Evolutionary conservation across 139 green algal genomes (phyloP).

Genomic region (Micractinium sp.): DNA sequence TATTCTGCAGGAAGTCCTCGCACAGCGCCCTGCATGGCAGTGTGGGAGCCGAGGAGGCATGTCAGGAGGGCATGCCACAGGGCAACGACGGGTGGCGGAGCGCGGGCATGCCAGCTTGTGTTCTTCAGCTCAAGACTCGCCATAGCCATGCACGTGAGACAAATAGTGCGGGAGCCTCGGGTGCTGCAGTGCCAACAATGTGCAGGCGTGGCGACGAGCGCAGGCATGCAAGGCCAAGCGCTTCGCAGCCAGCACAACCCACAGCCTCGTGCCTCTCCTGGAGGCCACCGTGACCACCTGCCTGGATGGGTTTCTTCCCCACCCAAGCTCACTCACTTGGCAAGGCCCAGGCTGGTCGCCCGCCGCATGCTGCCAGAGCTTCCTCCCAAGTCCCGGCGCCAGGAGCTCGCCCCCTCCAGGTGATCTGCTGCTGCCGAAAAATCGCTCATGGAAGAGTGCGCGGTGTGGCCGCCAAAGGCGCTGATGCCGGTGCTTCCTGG

Average conservation of each 20-base stretch:
- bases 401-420: slow-evolving; percentile 13
- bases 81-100: no score
- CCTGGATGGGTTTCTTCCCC: no score
- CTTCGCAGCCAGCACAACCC: no score
- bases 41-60: neutral
- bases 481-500: neutral
- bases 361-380: slow-evolving; percentile 32
- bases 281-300: no score
- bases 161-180: no score
- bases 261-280: no score
- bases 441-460: neutral
- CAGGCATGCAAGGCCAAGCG: no score
- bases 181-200: neutral
- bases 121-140: no score
- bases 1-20: slow-evolving; percentile 37
- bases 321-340: slow-evolving; percentile 17
- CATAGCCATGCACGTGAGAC: no score
- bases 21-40: slow-evolving; percentile 19
- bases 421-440: slow-evolving; percentile 4
- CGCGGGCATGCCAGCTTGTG: no score
- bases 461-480: neutral
- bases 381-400: neutral
- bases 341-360: slow-evolving; percentile 42
- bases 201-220: no score
- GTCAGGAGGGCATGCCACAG: neutral